Conservation (phyloP, 2,329 filamentous ascomycete species). For the Aspergillus fischeri region DNA sequence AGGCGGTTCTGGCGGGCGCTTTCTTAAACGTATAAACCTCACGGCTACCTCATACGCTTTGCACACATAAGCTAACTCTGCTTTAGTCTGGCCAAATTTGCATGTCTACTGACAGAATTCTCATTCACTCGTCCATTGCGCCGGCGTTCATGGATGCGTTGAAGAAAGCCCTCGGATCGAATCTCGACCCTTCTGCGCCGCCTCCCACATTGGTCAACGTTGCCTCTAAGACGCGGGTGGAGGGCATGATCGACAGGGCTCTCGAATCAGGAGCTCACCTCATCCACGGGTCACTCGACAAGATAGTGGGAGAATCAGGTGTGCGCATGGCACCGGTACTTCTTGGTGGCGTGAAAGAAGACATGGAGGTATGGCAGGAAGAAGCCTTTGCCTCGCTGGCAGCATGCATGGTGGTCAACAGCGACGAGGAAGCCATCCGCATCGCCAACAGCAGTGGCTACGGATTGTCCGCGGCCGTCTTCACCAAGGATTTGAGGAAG, state of each 20-base stretch:
- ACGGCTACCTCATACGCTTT: neutral
- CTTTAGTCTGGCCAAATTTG: slow-evolving; percentile 67
- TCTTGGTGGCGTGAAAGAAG: slow-evolving; percentile 59
- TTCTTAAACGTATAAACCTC: slow-evolving; percentile 28
- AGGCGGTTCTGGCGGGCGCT: slow-evolving; percentile 29
- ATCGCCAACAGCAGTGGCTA: slow-evolving; percentile 78
- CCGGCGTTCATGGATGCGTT: slow-evolving; percentile 50
- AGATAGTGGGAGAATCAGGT: slow-evolving; percentile 10
- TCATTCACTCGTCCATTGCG: slow-evolving; percentile 54
- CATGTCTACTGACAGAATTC: slow-evolving; percentile 73
- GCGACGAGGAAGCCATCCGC: slow-evolving; percentile 60
- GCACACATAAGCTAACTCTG: slow-evolving; percentile 24
- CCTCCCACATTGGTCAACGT: slow-evolving; percentile 40
- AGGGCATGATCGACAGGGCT: slow-evolving; percentile 23
- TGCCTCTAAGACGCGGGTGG: slow-evolving; percentile 43
- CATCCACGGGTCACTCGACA: slow-evolving; percentile 21
- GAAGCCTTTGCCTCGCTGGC: slow-evolving; percentile 75
- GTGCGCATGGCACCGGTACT: slow-evolving; percentile 61
- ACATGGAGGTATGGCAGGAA: slow-evolving; percentile 69
- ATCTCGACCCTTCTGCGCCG: slow-evolving; percentile 29
- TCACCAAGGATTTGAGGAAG: slow-evolving; percentile 61
- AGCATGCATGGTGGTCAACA: slow-evolving; percentile 59
- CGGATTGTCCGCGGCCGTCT: slow-evolving; percentile 66
- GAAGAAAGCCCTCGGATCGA: slow-evolving; percentile 38
- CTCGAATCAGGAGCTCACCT: slow-evolving; percentile 30